phyloP scores from a whole-genome alignment of 2,329 filamentous ascomycete species.

The Microcyclosporella mali region DNA sequence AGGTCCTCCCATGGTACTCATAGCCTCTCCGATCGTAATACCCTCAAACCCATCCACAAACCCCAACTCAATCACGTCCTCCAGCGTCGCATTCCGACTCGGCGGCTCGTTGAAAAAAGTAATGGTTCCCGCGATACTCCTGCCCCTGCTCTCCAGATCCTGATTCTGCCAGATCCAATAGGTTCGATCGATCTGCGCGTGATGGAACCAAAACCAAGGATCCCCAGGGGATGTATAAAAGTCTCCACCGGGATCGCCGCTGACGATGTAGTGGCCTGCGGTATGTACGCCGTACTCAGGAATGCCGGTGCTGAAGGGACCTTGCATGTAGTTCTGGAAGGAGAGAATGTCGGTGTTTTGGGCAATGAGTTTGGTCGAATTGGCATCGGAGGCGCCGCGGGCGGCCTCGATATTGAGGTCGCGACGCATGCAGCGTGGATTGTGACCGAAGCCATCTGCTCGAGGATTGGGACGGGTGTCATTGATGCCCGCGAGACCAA shows the following conservation, averaged over 20 bases:
- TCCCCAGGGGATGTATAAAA: conserved; percentile 41
- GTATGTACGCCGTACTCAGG: conserved; percentile 31
- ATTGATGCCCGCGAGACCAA: conserved; percentile 4
- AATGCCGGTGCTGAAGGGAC: conserved; percentile 5
- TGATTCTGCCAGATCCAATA: conserved; percentile 49
- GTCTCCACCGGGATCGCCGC: conserved; percentile 37
- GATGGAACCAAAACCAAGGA: conserved; percentile 46
- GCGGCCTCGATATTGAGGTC: conserved; percentile 9
- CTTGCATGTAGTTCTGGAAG: conserved; percentile 15
- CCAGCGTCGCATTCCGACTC: conserved; percentile 4
- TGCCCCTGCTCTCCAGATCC: conserved; percentile 25
- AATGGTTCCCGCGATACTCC: conserved; percentile 8
- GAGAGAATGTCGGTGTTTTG: conserved; percentile 7
- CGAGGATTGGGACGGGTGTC: conserved; percentile 15
- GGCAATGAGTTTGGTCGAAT: conserved; percentile 11
- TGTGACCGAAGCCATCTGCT: conserved; percentile 19
- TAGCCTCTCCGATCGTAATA: conserved; percentile 6
- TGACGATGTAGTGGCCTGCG: conserved; percentile 42
- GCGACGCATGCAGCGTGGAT: conserved; percentile 16
- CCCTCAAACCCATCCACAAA: conserved; percentile 8
- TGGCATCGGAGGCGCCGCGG: conserved; percentile 5
- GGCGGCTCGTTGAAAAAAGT: conserved; percentile 9
- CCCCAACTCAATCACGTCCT: conserved; percentile 10
- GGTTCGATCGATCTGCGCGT: conserved; percentile 38
- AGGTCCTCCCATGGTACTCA: conserved; percentile 7